Percentiles rank a stretch among this genome's conserved stretches.
phyloP scores from a whole-genome alignment of 2,329 filamentous ascomycete species.

The Cladosporium sp. region DNA sequence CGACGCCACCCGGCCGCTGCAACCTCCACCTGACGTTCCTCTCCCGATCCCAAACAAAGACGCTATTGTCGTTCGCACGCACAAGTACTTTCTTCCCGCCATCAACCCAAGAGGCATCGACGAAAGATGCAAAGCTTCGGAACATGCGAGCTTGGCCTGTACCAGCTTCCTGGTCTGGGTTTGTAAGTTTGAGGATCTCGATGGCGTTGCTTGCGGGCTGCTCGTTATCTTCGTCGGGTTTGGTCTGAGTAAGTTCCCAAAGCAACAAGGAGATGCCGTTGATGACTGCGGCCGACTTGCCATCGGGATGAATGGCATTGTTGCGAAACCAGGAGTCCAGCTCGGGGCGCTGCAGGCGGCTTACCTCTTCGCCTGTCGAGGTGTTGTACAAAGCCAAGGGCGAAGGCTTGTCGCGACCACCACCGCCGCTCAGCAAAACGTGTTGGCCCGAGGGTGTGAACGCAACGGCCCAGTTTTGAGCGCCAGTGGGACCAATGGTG shows the following conservation, averaged over 20 bases:
- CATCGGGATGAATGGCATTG: not conserved
- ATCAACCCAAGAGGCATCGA: not conserved
- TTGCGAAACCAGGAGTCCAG: not conserved
- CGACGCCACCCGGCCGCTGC: not conserved
- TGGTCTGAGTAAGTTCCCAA: not conserved
- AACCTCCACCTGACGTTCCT: not conserved
- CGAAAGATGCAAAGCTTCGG: not conserved
- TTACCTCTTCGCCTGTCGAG: not conserved
- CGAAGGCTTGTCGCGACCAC: not conserved
- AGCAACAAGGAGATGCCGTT: not conserved
- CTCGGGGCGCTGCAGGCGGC: not conserved
- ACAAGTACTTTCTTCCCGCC: not conserved
- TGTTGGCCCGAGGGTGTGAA: not conserved
- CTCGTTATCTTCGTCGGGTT: not conserved
- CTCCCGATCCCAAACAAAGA: not conserved
- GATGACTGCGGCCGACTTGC: not conserved
- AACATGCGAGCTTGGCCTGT: not conserved
- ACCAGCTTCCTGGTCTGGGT: not conserved
- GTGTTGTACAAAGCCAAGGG: not conserved
- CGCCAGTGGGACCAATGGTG: conserved; percentile 19
- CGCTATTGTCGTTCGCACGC: not conserved
- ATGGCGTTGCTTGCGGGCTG: not conserved
- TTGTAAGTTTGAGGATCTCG: not conserved
- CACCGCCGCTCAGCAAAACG: not conserved
- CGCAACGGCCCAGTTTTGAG: conserved; percentile 9